A percentile compares a stretch with the other conserved stretches of the same genome.
These are phyloP conservation scores for Oryza meyeriana DNA, from an alignment of 176 grass and related monocot species.

Conservation along the genomic window DNA sequence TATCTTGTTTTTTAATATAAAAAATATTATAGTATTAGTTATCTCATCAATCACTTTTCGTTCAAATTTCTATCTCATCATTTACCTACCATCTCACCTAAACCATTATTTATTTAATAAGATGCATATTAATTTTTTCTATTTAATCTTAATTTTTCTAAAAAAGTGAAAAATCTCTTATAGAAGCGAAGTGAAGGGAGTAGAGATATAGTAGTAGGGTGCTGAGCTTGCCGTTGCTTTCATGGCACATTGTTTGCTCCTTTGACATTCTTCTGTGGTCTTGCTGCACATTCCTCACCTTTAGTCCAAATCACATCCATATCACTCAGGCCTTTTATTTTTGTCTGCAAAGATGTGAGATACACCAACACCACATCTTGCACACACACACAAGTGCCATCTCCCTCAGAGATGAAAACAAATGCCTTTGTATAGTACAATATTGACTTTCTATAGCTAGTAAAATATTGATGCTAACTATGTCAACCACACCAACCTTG, in stretches of 20 bases:
- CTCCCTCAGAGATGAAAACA: neutral
- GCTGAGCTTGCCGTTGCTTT: conserved; percentile 30
- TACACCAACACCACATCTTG: conserved; percentile 21
- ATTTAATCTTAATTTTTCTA: no score
- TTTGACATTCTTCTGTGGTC: conserved; percentile 45
- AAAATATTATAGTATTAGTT: no score
- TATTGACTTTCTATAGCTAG: neutral
- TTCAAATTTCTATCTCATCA: no score
- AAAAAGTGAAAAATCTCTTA: no score
- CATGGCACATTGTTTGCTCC: conserved; percentile 19
- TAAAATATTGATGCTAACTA: neutral
- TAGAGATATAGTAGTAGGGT: no score
- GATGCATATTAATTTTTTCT: no score
- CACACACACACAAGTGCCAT: neutral
- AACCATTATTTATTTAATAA: no score
- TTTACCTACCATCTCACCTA: no score
- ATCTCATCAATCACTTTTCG: no score
- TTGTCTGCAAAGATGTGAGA: neutral
- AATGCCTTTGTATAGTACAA: neutral
- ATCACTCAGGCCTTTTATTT: conserved; percentile 14
- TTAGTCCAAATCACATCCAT: conserved; percentile 46
- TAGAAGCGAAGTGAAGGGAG: no score
- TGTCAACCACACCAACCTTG: neutral
- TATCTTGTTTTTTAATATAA: no score
- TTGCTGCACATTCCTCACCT: conserved; percentile 10